Evolutionary conservation across 805 yeast genomes (phyloP).

Genomic region (Saturnispora dispora): DNA sequence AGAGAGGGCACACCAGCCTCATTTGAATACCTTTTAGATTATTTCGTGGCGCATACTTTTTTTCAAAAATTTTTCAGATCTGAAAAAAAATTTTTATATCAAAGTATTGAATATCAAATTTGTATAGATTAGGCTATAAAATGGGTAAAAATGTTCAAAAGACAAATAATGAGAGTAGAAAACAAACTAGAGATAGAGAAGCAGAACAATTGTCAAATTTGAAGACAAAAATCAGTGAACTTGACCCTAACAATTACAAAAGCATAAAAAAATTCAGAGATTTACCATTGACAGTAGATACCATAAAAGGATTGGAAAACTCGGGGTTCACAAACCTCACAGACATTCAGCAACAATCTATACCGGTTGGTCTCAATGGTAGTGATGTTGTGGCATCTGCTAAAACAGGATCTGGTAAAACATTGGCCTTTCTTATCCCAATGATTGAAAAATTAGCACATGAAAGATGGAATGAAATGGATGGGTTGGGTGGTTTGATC

Average conservation of each 20-base stretch:
- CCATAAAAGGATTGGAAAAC: slow-evolving; percentile 64
- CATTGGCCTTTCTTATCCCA: slow-evolving; percentile 79
- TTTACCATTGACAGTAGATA: slow-evolving; percentile 60
- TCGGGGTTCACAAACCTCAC: slow-evolving; percentile 77
- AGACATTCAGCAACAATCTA: slow-evolving; percentile 74
- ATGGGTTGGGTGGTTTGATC: slow-evolving; percentile 82
- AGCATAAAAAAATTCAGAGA: slow-evolving; percentile 52
- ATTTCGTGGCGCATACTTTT: slow-evolving; percentile 5
- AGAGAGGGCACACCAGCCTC: background rate
- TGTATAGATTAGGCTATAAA: background rate
- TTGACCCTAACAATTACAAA: slow-evolving; percentile 34
- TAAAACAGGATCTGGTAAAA: slow-evolving; percentile 84
- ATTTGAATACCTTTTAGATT: background rate
- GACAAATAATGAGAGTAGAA: slow-evolving; percentile 24
- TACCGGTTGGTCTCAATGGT: slow-evolving; percentile 69
- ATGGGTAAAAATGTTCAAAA: slow-evolving; percentile 26
- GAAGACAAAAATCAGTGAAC: slow-evolving; percentile 43
- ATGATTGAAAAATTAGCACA: slow-evolving; percentile 60
- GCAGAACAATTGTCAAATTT: slow-evolving; percentile 34
- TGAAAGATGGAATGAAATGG: slow-evolving; percentile 69
- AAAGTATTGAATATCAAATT: background rate
- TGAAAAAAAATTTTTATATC: background rate
- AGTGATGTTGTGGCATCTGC: slow-evolving; percentile 82
- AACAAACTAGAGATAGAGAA: slow-evolving; percentile 20
- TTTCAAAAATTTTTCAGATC: background rate